These are phyloP conservation scores for Rhodamnia argentea DNA, from an alignment of 345 rosid genomes.

Conservation along the genomic window DNA sequence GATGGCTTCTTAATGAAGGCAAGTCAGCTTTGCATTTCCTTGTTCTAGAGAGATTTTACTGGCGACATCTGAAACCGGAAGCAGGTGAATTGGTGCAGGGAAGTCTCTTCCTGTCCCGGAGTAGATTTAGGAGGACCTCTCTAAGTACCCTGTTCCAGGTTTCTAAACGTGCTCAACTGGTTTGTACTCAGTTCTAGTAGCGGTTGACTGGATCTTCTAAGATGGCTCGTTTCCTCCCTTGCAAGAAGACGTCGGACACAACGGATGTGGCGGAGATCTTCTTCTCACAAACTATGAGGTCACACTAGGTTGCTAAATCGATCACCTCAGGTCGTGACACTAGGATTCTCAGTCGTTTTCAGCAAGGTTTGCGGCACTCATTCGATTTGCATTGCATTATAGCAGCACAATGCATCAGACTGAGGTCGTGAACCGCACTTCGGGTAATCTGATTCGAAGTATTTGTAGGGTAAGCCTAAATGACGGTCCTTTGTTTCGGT, in stretches of 20 bases:
- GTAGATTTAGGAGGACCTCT: neutral
- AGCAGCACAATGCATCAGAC: neutral
- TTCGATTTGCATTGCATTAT: neutral
- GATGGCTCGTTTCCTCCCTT: neutral
- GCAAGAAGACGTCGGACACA: neutral
- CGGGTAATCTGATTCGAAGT: neutral
- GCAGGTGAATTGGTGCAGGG: neutral
- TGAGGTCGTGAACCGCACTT: neutral
- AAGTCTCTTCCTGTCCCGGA: neutral
- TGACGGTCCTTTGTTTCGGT: neutral
- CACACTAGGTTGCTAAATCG: neutral
- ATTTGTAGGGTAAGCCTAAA: neutral
- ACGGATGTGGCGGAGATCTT: neutral
- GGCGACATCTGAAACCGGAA: neutral
- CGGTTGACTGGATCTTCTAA: neutral
- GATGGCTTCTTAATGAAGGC: neutral
- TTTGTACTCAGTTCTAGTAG: neutral
- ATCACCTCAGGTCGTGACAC: neutral
- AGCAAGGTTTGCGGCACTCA: neutral
- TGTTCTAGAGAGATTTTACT: neutral
- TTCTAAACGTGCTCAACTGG: neutral
- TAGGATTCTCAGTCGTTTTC: neutral
- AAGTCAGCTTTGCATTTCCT: neutral
- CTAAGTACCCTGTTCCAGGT: neutral
- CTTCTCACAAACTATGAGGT: neutral